Evolutionary conservation across 352 stramenopile species (phyloP), one percentile per base, ranked within the genome.

Genomic region (Globisporangium echinulatum): DNA sequence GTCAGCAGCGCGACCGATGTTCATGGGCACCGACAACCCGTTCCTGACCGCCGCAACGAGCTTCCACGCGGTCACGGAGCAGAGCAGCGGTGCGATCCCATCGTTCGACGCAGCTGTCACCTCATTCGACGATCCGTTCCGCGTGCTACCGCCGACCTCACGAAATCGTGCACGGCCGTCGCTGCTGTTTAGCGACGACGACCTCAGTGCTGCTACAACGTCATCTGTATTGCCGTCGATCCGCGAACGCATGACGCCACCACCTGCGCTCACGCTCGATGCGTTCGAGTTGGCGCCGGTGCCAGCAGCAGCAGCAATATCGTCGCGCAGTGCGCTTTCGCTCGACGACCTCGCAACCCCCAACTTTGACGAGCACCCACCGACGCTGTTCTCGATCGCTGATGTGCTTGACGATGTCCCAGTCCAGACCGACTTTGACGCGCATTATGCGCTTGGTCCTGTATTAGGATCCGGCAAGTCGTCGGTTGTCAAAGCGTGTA

Each of bases 391-490:
- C 58, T 89, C 77, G 9, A 81, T 91, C 43, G 75, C 76, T 4
- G 65, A 75, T 7, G 48, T 88, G 58, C 70, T 93, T 11, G 79
- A 88, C 17, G 68, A 79, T 38, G 79, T 93, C 0, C 78, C 79
- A 0, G 83, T 93, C 4, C 65, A 59, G 7, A 65, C 54, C 38
- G 69, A 91, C 56, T 91, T 93, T 54, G 61, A 80, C 58, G 77
- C 72, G 1, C 65, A 68, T 38, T 93, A 89, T 65, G 54, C 5
- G 0, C 56, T 93, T 5, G 74, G 83, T 11, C 54, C 68, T 0
- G 70, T 88, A 43, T 67, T 93, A 9, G 83, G 83, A 48, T 82
- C 80, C 15, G 83, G 83, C 60, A 90, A 90, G 57, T 93, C 87
- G 65, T 90, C 81, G 46, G 77, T 90, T 25, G 83, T 93, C 25